Base-by-base conservation (phyloP, 1,284 basidiomycete species). In the Hymenochaete sp. region DNA sequence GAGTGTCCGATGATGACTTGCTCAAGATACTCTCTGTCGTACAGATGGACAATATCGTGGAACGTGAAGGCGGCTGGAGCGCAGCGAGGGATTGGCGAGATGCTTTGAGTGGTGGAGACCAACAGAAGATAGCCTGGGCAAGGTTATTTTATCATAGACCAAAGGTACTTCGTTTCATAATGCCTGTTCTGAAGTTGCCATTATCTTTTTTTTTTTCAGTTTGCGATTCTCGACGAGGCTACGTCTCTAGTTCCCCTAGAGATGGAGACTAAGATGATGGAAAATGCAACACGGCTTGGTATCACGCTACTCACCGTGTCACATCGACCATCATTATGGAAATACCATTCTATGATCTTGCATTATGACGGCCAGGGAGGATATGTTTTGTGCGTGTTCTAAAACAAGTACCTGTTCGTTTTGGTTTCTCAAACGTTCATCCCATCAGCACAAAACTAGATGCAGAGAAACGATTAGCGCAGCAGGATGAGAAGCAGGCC, bases 41-140 rank as follows among this genome's bases (percentile, higher is more conserved):
- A 11, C 82, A 93, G 55, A 90, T 98, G 81, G 82, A 83, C 27
- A 67, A 73, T 57, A 79, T 98, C 49, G 88, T 98, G 9, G 87
- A 91, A 56, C 77, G 93, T n/a, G 95, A 98, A 63, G 95, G 95
- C 9, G 95, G 95, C 11, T 97, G 93, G 93, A 86, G 91, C 57
- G 71, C 74, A 1, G 75, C 78, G 25, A 75, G 84, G 45, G 95
- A 98, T 57, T 98, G 95, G 95, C 74, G 90, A 50, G 93, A 96
- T 62, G 80, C 89, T 1, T 67, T 98, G 26, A 91, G 86, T 54
- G 93, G 88, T 2, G 88, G 85, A 25, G 86, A 88, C 58, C 82
- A 89, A 58, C 85, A 88, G 64, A 85, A 95, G 62, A 88, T 98
- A 51, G 95, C 95, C 0, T 98, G 96, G 92, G 93, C 93, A 4